Base-by-base conservation (phyloP, 1,139 yeast genomes). In the Candida pseudoviswanathii region DNA sequence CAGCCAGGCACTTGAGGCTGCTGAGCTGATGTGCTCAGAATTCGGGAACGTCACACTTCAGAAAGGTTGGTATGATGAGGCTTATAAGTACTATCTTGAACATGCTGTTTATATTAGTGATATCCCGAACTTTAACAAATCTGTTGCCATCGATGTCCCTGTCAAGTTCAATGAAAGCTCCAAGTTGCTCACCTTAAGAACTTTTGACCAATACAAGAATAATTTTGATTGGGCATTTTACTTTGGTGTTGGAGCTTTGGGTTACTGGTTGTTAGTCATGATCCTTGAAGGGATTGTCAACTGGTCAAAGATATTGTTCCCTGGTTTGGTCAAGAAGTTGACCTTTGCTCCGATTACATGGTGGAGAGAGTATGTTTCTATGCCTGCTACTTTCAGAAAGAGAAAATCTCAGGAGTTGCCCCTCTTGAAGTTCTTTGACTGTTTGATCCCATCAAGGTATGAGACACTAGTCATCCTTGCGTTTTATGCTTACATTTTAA, bases 211-310 rank as follows among this genome's bases (percentile, higher is more conserved):
- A 34, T 72, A 66, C 50, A 56, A 68, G 37, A 74, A 73, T 3
- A 71, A 70, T 50, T 73, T 67, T 51, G 63, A 66, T 48, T 59
- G 65, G 44, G 71, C 83, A 3, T 67, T 76, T 47, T 78, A 65
- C 52, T 71, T 75, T 55, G 86, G 86, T 10, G 62, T 73, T 25
- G 83, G 75, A 1, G 50, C 74, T 25, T 54, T 81, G 30, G 80
- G 78, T 0, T 81, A 71, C 56, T 80, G 85, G 83, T 74, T 68
- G 1, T 47, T 75, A 2, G 65, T 82, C 5, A 58, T 80, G 52
- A 25, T 81, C 1, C 27, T 73, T 29, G 75, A 77, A 3, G 68
- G 71, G 2, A 36, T 75, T 10, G 59, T 66, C 45, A 78, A 81
- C 58, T 75, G 81, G 80, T 56, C 68, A 22, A 63, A 59, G 44